These are phyloP conservation scores for Aphanocladium album DNA, from an alignment of 2,329 filamentous ascomycete genomes.

Conservation along the genomic window DNA sequence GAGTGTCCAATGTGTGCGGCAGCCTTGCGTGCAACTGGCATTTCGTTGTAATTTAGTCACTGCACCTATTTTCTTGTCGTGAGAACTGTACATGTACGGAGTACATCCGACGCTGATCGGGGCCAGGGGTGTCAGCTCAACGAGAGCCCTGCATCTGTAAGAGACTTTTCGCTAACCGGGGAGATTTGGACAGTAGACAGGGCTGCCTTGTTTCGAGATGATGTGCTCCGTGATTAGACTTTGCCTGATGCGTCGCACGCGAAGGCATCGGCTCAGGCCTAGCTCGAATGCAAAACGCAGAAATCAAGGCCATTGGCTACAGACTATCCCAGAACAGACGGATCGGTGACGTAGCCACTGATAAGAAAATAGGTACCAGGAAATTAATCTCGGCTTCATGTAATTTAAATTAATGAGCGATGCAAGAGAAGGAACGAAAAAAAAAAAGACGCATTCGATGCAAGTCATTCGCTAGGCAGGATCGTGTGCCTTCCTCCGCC, in stretches of 20 bases:
- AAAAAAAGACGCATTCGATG: neutral
- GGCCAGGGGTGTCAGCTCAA: neutral
- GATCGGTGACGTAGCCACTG: neutral
- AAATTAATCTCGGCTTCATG: neutral
- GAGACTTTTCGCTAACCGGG: neutral
- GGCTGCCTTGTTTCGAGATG: neutral
- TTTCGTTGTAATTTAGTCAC: too few relatives aligned
- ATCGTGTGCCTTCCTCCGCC: neutral
- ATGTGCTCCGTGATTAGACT: neutral
- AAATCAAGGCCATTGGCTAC: neutral
- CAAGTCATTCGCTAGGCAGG: neutral
- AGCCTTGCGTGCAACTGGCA: neutral
- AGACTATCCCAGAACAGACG: neutral
- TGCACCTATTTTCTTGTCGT: too few relatives aligned
- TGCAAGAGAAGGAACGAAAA: neutral
- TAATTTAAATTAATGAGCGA: neutral
- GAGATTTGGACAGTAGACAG: neutral
- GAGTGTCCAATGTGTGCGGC: neutral
- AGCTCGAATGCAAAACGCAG: neutral
- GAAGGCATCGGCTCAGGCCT: neutral
- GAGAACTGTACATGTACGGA: neutral
- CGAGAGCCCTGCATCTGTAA: neutral
- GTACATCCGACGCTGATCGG: neutral
- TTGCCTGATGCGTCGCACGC: neutral
- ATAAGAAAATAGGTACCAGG: neutral